A percentile compares a stretch with the other conserved stretches of the same genome.
These are phyloP conservation scores for Termitomyces sp. DNA, from an alignment of 768 basidiomycete species.

Conservation along the genomic window DNA sequence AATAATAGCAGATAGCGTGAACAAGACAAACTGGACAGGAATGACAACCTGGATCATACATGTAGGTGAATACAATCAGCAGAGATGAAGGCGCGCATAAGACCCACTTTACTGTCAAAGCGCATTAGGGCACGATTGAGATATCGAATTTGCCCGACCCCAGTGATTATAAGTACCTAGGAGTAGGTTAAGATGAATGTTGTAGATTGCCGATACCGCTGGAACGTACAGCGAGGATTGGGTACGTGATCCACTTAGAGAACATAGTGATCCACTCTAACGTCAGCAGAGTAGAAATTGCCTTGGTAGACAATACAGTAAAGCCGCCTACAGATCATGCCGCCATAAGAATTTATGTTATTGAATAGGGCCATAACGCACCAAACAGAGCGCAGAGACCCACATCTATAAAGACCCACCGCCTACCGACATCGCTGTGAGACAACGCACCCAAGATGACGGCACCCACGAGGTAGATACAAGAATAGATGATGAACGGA, in stretches of 20 bases:
- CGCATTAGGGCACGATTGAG: conserved; percentile 85
- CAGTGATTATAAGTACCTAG: conserved; percentile 67
- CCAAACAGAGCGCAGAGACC: conserved; percentile 85
- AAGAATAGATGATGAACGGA: conserved; percentile 72
- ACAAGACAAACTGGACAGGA: conserved; percentile 91
- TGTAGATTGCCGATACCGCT: not conserved
- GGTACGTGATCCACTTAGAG: conserved; percentile 78
- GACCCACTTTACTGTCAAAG: conserved; percentile 82
- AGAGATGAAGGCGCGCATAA: not conserved
- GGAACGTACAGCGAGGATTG: conserved; percentile 55
- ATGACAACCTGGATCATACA: conserved; percentile 68
- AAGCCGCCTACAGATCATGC: conserved; percentile 62
- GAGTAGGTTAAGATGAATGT: conserved; percentile 6
- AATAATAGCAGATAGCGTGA: conserved; percentile 88
- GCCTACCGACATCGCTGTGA: conserved; percentile 52
- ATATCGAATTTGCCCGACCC: conserved; percentile 79
- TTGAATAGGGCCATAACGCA: conserved; percentile 19
- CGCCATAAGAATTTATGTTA: not conserved
- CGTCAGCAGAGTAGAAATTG: conserved; percentile 80
- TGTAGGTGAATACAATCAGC: not conserved
- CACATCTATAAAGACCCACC: conserved; percentile 79
- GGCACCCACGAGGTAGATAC: conserved; percentile 52
- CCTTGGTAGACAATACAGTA: conserved; percentile 92
- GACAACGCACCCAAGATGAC: conserved; percentile 62
- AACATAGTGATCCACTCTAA: conserved; percentile 74